Evolutionary conservation across 2,329 filamentous ascomycete genomes (phyloP).

Genomic region (Seiridium unicorne): DNA sequence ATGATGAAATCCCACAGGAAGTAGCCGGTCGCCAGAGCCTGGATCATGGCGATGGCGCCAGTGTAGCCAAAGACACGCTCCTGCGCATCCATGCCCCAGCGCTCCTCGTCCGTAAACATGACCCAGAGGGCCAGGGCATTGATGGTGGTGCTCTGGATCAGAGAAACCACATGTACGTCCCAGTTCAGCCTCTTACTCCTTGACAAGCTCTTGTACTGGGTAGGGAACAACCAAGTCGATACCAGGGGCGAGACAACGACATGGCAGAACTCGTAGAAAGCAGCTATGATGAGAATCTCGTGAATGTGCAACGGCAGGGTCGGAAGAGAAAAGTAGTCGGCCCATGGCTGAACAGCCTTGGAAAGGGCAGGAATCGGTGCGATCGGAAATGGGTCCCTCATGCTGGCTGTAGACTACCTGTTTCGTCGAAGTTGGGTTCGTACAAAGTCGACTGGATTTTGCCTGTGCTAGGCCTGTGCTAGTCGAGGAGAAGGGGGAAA

Average conservation of each 20-base stretch:
- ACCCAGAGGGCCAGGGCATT: conserved; percentile 72
- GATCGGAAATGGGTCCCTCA: conserved; percentile 74
- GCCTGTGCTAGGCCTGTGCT: background rate
- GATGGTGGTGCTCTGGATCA: conserved; percentile 73
- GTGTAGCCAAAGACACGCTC: conserved; percentile 78
- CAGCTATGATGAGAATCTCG: conserved; percentile 66
- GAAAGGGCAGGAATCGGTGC: conserved; percentile 57
- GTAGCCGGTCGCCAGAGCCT: conserved; percentile 76
- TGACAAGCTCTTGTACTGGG: conserved; percentile 61
- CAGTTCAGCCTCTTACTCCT: conserved; percentile 71
- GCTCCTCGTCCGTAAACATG: conserved; percentile 67
- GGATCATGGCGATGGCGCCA: conserved; percentile 68
- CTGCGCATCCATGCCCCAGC: conserved; percentile 62
- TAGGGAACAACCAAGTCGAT: conserved; percentile 60
- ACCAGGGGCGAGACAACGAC: conserved; percentile 65
- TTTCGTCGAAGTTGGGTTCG: background rate
- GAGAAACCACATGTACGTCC: conserved; percentile 84
- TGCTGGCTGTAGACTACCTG: conserved; percentile 31
- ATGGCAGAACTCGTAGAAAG: conserved; percentile 69
- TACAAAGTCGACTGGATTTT: background rate
- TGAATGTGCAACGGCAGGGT: conserved; percentile 76
- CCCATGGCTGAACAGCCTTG: conserved; percentile 59
- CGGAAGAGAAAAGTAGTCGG: conserved; percentile 58
- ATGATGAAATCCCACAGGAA: conserved; percentile 81
- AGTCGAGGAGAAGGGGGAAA: no score